These are phyloP conservation scores for Heritiera fomes DNA, from an alignment of 345 rosid genomes.

Conservation along the genomic window DNA sequence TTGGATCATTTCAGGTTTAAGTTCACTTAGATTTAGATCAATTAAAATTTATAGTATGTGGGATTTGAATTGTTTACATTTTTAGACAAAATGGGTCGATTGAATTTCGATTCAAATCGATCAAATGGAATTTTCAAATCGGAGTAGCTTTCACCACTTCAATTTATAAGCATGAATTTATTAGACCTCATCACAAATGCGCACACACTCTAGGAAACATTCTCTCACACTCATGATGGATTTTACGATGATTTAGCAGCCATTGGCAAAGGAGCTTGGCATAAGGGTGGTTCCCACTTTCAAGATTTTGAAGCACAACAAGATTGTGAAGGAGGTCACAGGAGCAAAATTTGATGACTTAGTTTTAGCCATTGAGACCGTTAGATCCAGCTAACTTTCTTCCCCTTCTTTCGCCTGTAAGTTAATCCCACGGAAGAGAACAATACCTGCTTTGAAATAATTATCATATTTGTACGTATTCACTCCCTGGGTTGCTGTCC, in stretches of 20 bases:
- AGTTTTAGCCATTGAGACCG: conserved; percentile 63
- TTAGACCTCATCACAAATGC: neutral
- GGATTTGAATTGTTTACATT: too few species aligned
- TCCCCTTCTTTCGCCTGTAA: conserved; percentile 21
- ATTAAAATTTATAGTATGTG: too few species aligned
- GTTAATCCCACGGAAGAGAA: conserved; percentile 7
- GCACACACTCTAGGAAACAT: neutral
- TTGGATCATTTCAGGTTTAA: too few species aligned
- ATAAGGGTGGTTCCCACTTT: conserved; percentile 86
- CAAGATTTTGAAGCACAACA: conserved; percentile 72
- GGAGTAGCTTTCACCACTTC: too few species aligned
- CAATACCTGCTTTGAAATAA: conserved; percentile 19
- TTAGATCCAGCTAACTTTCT: conserved; percentile 58
- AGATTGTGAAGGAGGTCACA: conserved; percentile 70
- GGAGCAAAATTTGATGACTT: conserved; percentile 89
- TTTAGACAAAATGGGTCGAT: too few species aligned
- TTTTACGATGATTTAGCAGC: conserved; percentile 44
- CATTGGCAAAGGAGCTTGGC: conserved; percentile 92
- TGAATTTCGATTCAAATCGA: too few species aligned
- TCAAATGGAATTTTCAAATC: too few species aligned
- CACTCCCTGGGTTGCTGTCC: neutral
- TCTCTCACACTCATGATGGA: neutral
- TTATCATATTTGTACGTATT: neutral
- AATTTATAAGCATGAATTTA: neutral
- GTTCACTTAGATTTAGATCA: too few species aligned